Conservation (phyloP, 179 eudicot species). For the Beta macrorhiza region DNA sequence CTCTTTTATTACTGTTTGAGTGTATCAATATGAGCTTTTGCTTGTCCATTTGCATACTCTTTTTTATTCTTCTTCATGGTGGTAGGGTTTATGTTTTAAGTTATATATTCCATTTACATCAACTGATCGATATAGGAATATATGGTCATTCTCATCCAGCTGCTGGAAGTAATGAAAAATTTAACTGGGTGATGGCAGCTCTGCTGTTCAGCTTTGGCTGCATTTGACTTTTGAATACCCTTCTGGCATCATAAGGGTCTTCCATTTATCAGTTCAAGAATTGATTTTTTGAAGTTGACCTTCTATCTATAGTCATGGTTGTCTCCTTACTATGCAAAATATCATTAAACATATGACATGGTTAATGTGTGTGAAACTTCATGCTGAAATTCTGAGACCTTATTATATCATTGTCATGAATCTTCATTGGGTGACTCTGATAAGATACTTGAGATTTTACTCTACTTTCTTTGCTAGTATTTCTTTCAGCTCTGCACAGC, state of each 20-base stretch:
- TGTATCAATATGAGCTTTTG: not conserved
- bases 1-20: conserved; percentile 2
- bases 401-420: not conserved
- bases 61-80: not conserved
- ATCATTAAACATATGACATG: not conserved
- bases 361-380: not conserved
- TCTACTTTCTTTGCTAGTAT: not conserved
- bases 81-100: not conserved
- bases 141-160: conserved; percentile 3
- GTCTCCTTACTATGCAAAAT: not conserved
- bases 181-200: not conserved
- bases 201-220: not conserved
- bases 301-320: not conserved
- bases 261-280: not conserved
- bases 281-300: not conserved
- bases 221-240: not conserved
- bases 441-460: not conserved
- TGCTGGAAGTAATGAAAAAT: not conserved
- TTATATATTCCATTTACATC: not conserved
- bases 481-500: not conserved
- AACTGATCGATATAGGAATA: too few species aligned
- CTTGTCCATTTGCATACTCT: not conserved
- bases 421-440: not conserved
- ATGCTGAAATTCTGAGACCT: not conserved
- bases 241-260: not conserved